phyloP scores from a whole-genome alignment of 306 rosid species.

The Dicorynia guianensis region DNA sequence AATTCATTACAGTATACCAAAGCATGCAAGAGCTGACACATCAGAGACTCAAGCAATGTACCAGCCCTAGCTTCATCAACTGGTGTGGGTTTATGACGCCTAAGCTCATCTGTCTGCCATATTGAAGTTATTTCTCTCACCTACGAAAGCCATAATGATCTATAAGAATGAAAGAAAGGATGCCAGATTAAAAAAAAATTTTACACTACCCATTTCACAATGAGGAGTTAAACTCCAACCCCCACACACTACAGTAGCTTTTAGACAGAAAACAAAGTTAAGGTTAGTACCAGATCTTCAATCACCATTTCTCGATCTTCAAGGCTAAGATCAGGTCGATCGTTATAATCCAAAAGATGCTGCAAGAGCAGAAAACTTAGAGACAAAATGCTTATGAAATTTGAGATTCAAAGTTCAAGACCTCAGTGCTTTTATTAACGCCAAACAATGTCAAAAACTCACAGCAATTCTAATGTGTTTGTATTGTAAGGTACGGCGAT shows the following conservation, averaged over 20 bases:
- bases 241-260: slow-evolving; percentile 20
- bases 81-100: slow-evolving; percentile 92
- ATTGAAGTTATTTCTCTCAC: slow-evolving; percentile 95
- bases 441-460: slow-evolving; percentile 46
- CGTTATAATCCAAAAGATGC: slow-evolving; percentile 88
- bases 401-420: slow-evolving; percentile 28
- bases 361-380: slow-evolving; percentile 43
- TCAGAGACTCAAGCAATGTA: slow-evolving; percentile 44
- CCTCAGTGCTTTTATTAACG: neutral
- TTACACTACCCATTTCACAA: slow-evolving; percentile 8
- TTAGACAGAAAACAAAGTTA: slow-evolving; percentile 44
- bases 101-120: slow-evolving; percentile 97
- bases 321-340: slow-evolving; percentile 78
- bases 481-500: slow-evolving; percentile 90
- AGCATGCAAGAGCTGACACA: slow-evolving; percentile 31
- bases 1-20: slow-evolving; percentile 22
- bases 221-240: slow-evolving; percentile 31
- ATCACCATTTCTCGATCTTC: slow-evolving; percentile 91
- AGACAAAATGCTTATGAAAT: slow-evolving; percentile 31
- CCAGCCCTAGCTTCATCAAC: slow-evolving; percentile 99
- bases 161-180: slow-evolving; percentile 30
- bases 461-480: slow-evolving; percentile 86
- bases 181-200: slow-evolving; percentile 15
- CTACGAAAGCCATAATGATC: slow-evolving; percentile 52
- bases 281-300: slow-evolving; percentile 85